These are phyloP conservation scores for Picocystis sp. DNA, from an alignment of 163 green algal species.

Conservation along the genomic window DNA sequence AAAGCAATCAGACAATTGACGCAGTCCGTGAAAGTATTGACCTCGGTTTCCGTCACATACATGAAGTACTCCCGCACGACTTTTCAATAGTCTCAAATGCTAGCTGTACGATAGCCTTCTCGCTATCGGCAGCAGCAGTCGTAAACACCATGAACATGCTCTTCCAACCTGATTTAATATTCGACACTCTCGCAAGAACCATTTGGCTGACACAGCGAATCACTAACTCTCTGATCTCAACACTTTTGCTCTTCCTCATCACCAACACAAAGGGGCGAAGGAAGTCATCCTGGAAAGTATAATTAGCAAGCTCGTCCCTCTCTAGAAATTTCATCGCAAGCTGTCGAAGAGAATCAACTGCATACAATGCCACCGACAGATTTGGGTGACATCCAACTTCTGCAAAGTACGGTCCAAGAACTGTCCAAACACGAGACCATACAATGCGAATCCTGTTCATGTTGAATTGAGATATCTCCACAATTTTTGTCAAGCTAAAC, in stretches of 20 bases:
- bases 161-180: conserved; percentile 95
- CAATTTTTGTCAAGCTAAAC: conserved; percentile 84
- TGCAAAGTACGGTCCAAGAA: conserved; percentile 71
- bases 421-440: conserved; percentile 83
- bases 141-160: conserved; percentile 99
- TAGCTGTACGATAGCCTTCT: conserved; percentile 57
- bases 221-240: conserved; percentile 94
- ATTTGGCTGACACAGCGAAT: conserved; percentile 56
- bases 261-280: conserved; percentile 90
- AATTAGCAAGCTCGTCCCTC: conserved; percentile 92
- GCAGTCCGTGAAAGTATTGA: conserved; percentile 91
- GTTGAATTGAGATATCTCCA: conserved; percentile 93
- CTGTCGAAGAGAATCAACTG: conserved; percentile 75
- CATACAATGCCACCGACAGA: conserved; percentile 72
- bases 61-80: conserved; percentile 90
- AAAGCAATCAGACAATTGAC: conserved; percentile 99
- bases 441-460: conserved; percentile 93
- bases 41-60: conserved; percentile 53
- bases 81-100: conserved; percentile 94
- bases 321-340: conserved; percentile 97
- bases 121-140: conserved; percentile 64
- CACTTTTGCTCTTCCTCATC: conserved; percentile 61
- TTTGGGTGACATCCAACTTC: conserved; percentile 66
- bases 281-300: conserved; percentile 99
- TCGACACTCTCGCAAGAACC: conserved; percentile 64